Conservation (phyloP, 2,329 filamentous ascomycete species). For the Laburnicola sp. region DNA sequence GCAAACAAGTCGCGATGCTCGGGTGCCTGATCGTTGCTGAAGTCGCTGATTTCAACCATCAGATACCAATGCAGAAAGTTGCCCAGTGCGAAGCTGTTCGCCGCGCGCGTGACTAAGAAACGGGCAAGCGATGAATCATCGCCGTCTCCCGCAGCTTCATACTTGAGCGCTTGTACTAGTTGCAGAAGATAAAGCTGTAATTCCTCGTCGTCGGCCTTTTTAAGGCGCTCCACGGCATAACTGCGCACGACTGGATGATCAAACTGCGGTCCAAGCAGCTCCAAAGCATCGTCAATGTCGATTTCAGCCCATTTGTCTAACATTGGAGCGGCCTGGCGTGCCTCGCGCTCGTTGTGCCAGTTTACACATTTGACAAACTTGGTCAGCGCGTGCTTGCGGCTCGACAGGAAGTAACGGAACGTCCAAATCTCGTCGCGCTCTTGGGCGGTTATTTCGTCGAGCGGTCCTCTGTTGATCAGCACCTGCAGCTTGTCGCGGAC, state of each 20-base stretch:
- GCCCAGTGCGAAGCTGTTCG: conserved; percentile 84
- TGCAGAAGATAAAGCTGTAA: conserved; percentile 89
- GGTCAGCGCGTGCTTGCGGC: conserved; percentile 83
- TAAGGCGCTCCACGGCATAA: conserved; percentile 88
- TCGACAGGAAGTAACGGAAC: conserved; percentile 89
- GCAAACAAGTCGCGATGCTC: conserved; percentile 84
- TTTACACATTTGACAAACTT: conserved; percentile 98
- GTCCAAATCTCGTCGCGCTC: conserved; percentile 98
- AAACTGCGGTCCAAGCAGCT: conserved; percentile 89
- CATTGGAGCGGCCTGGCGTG: conserved; percentile 85
- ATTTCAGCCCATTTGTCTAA: conserved; percentile 94
- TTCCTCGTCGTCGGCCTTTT: conserved; percentile 91
- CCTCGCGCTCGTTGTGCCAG: conserved; percentile 84
- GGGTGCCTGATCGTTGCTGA: conserved; percentile 71
- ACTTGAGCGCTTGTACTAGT: conserved; percentile 91
- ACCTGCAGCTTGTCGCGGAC: conserved; percentile 90
- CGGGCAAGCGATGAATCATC: conserved; percentile 84
- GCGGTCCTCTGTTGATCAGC: conserved; percentile 90
- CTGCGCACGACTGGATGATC: conserved; percentile 85
- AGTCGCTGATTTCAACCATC: conserved; percentile 94
- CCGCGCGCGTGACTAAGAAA: conserved; percentile 86
- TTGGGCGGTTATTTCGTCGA: conserved; percentile 81
- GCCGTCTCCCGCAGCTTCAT: conserved; percentile 56
- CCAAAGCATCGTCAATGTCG: conserved; percentile 93
- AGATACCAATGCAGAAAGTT: conserved; percentile 99